Conservation (phyloP, 139 green algal species). For the Tetraselmis chui region DNA sequence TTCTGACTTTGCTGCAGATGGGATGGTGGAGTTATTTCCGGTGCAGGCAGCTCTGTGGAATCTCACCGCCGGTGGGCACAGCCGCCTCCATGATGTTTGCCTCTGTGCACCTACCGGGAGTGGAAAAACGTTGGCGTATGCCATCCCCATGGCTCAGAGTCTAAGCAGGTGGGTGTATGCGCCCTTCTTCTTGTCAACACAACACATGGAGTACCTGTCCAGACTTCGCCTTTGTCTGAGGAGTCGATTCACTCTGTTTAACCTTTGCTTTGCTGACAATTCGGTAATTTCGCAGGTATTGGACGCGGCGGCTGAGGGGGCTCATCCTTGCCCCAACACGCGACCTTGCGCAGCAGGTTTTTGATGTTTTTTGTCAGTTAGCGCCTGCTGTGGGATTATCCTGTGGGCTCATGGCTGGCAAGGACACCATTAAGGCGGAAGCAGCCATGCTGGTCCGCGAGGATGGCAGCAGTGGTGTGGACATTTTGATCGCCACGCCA, state of each 20-base stretch:
- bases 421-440: slow-evolving; percentile 30
- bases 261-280: too few relatives aligned
- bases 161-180: slow-evolving; percentile 45
- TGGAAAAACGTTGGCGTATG: slow-evolving; percentile 87
- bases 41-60: slow-evolving; percentile 72
- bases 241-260: too few relatives aligned
- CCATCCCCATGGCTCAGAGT: slow-evolving; percentile 62
- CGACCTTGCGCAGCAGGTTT: slow-evolving; percentile 73
- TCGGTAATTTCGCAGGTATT: slow-evolving; percentile 14
- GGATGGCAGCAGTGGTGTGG: slow-evolving; percentile 6
- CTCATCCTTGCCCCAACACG: slow-evolving; percentile 76
- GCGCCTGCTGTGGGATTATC: slow-evolving; percentile 43
- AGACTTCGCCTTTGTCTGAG: too few relatives aligned
- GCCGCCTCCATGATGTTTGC: slow-evolving; percentile 72
- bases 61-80: slow-evolving; percentile 51
- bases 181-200: too few relatives aligned
- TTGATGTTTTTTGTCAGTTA: slow-evolving; percentile 47
- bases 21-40: slow-evolving; percentile 65
- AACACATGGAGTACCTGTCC: too few relatives aligned
- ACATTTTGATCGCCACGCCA: slow-evolving; percentile 68
- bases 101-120: slow-evolving; percentile 77
- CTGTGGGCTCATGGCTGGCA: slow-evolving; percentile 43
- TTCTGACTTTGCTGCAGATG: slow-evolving; percentile 7
- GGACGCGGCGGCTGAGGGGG: slow-evolving; percentile 32
- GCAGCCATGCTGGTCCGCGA: slow-evolving; percentile 25